A percentile compares a stretch with the other conserved stretches of the same genome.
phyloP scores from a whole-genome alignment of 331 rosid species.

The Arachis monticola region DNA sequence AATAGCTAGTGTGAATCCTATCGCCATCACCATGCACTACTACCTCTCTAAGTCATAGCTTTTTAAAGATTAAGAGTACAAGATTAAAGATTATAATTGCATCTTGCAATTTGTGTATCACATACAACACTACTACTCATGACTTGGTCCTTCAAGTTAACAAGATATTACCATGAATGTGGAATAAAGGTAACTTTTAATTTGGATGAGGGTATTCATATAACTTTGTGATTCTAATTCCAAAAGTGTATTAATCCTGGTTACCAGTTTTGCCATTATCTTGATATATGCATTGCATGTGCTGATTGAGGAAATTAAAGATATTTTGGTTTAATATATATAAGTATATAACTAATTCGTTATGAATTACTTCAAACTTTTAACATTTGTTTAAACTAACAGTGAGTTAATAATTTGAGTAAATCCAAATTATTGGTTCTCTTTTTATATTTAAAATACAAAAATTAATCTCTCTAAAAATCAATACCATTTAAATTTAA shows the following conservation, averaged over 20 bases:
- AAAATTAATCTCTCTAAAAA: no score
- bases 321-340: no score
- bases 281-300: no score
- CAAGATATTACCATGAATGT: constrained; percentile 27
- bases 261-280: no score
- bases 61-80: not conserved
- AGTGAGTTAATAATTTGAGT: no score
- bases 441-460: no score
- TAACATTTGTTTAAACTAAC: no score
- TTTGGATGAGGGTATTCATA: constrained; percentile 29
- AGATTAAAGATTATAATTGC: constrained; percentile 1
- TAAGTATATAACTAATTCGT: no score
- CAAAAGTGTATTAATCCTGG: not conserved
- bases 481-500: no score
- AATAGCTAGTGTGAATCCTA: constrained; percentile 21
- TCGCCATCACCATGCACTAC: constrained; percentile 28
- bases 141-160: constrained; percentile 13
- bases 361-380: no score
- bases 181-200: constrained; percentile 19
- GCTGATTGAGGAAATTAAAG: no score
- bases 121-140: not conserved
- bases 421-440: no score
- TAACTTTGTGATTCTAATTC: constrained; percentile 23
- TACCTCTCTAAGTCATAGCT: constrained; percentile 19
- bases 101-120: constrained; percentile 29